Evolutionary conservation across 176 grass and related monocot genomes (phyloP), one percentile per base, ranked within the genome.

Genomic region (Hordeum marinum): DNA sequence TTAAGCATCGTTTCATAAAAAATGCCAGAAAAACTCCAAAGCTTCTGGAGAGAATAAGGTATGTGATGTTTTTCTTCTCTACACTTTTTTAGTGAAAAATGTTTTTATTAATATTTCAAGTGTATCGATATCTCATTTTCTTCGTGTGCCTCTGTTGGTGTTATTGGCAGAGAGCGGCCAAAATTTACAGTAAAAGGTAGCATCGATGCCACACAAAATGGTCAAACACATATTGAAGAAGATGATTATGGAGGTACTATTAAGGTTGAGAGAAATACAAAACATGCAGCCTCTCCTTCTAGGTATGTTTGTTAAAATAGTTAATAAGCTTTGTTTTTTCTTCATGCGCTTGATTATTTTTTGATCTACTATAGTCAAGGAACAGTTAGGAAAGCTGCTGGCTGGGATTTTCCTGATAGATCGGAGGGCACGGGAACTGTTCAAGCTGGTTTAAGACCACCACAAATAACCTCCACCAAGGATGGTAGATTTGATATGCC

Each of bases 41-140:
- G 84, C 90, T 99, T 87, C 34, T 96, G 82, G 97, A 99, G 80
- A 96, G 97, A 99, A 99, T 99, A 92, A 99, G 91, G 94, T 95
- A 82, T 59, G 40, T 77, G 11, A 0, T 78, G 27, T 75, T 85
- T 55, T 55, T 20, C 23, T 75, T 68, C 57, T 77, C 11, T 66
- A 48, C 35, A 48, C 54, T 59, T 27, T 17, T 59, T 21, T 39
- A 86, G 42, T 81, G 43, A 78, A 68, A 65, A 9, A 20, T 9
- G 65, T 1, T 72, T 89, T 76, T 45, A 52, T 32, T 77, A 29
- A 82, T 62, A 69, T 36, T 81, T 69, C 7, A 85, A 60, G 23
- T 50, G 45, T 67, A 67, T 84, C 18, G 50, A 80, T 81, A 17
- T 63, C 57, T 72, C 50, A 46, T 87, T 46, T 46, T 69, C 40